Base-by-base conservation (phyloP, 2,329 filamentous ascomycete species). In the Fusarium albosuccineum region DNA sequence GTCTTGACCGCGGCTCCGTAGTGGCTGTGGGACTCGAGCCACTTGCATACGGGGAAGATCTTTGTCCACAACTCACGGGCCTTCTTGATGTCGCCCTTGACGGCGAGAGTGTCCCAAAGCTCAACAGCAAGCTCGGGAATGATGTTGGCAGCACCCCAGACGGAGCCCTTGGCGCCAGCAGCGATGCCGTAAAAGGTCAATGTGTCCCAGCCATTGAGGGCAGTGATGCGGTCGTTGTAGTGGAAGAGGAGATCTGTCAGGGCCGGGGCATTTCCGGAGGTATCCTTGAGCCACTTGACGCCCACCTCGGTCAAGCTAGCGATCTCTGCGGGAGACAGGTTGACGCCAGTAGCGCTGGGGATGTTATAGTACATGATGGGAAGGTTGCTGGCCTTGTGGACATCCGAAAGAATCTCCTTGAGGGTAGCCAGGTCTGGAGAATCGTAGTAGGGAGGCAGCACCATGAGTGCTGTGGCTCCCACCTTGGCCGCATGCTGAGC, bases 201-300 rank as follows among this genome's bases (percentile, higher is more conserved):
- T 0, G 83, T 85, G 60, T 86, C 83, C 83, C 83, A 86, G 1
- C 83, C 83, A 57, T 86, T 86, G 70, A 86, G 84, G 0, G 81
- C 77, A 2, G 81, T 85, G 62, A 85, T 81, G 27, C 77, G 68
- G 54, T 62, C 80, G 5, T 70, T 67, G 29, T 68, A 60, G 54
- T 76, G 76, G 64, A 85, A 85, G 5, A 86, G 74, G 13, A 85
- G 68, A 58, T 86, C 82, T 2, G 82, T 86, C 6, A 85, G 73
- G 0, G 80, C 82, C 0, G 83, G 83, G 1, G 78, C 83, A 54
- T 86, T 82, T 16, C 83, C 83, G 3, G 83, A 85, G 0, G 83
- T 85, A 67, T 86, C 83, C 70, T 86, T 86, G 30, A 85, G 71
- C 61, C 84, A 84, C 67, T 79, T 80, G 5, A 85, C 82, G 10